Base-by-base conservation (phyloP, 345 rosid genomes). In the Trapa bicornis region DNA sequence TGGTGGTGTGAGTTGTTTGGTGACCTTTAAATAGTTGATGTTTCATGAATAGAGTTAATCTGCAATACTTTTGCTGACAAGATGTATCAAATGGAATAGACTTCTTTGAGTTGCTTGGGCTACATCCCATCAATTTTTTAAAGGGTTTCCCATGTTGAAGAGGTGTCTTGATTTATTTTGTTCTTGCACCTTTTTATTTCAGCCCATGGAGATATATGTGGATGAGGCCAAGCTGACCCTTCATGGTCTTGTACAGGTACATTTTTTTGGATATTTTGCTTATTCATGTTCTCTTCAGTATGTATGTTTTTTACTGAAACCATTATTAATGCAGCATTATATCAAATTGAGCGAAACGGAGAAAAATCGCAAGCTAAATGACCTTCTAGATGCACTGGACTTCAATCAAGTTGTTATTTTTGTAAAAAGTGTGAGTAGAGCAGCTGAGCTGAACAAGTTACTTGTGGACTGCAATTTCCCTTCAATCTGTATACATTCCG, bases 141-240 rank as follows among this genome's bases (percentile, higher is more conserved):
- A 74, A 85, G 91, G 85, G 82, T 86, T 78, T 81, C 81, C 77
- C 75, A 83, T 73, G 83, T 80, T 88, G 78, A 76, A 79, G 81
- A 76, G 80, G 81, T 75, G 80, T 37, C 81, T 87, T 89, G 88
- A 93, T 81, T 68, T 78, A 79, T 67, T 86, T 90, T 82, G 76
- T 83, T 86, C 77, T 87, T 80, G 84, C 83, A 76, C 86, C 80
- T 89, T 52, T 83, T 83, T 85, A 78, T 89, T 95, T 77, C 96
- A 95, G 97, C 99, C 99, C 14, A 95, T 91, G 97, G 97, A 95
- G 82, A 95, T 95, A 73, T 95, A 95, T 78, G 99, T 95, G 14
- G 96, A 91, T 35, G 99, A 95, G 79, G 96, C 99, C 74, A 95
- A 95, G 83, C 76, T 95, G 87, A 95, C 99, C 69, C 96, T 95